Evolutionary conservation across 1,139 yeast genomes (phyloP).

Genomic region (Yamadazyma sp.): DNA sequence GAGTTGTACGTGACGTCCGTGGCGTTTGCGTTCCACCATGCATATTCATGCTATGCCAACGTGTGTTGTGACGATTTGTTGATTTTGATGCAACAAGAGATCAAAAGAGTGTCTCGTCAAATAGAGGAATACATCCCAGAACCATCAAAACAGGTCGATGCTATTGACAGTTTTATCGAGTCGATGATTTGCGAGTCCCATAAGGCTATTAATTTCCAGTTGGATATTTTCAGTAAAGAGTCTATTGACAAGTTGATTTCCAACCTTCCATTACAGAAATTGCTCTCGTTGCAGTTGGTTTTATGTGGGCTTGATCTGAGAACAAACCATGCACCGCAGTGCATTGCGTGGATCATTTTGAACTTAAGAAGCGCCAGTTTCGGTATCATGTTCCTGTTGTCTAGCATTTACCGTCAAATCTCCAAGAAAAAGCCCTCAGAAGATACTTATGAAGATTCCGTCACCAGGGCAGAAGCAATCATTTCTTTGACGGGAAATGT

Average conservation of each 20-base stretch:
- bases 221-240: slow-evolving; percentile 61
- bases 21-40: slow-evolving; percentile 64
- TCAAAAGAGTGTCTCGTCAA: slow-evolving; percentile 26
- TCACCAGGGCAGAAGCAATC: slow-evolving; percentile 56
- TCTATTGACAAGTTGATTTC: slow-evolving; percentile 71
- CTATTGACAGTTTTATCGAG: slow-evolving; percentile 38
- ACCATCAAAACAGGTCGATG: slow-evolving; percentile 15
- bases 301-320: slow-evolving; percentile 58
- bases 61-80: slow-evolving; percentile 67
- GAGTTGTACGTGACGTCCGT: slow-evolving; percentile 48
- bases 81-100: slow-evolving; percentile 50
- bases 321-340: slow-evolving; percentile 42
- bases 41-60: slow-evolving; percentile 65
- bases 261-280: slow-evolving; percentile 70
- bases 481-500: slow-evolving; percentile 67
- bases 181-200: slow-evolving; percentile 63
- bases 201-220: slow-evolving; percentile 64
- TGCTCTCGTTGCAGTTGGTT: slow-evolving; percentile 62
- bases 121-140: slow-evolving; percentile 19
- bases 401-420: slow-evolving; percentile 58
- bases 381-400: slow-evolving; percentile 71
- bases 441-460: slow-evolving; percentile 54
- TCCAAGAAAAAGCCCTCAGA: slow-evolving; percentile 50
- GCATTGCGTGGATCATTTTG: slow-evolving; percentile 66
- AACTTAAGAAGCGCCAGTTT: slow-evolving; percentile 72